Conservation (phyloP, 2,329 filamentous ascomycete genomes). For the Botryotinia convoluta region DNA sequence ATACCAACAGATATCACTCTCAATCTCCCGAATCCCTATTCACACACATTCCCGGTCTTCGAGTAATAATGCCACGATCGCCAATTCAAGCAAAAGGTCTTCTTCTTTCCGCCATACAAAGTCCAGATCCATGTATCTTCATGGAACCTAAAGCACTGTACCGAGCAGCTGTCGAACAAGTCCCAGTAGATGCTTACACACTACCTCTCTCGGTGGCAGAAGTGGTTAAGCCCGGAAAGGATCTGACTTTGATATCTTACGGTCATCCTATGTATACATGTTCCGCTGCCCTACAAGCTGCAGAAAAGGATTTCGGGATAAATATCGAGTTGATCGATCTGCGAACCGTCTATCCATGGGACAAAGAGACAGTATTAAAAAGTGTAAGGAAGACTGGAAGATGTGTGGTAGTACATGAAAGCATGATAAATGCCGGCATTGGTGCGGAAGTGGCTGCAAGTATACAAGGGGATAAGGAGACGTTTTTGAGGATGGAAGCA, state of each 20-base stretch:
- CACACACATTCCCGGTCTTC: conserved; percentile 66
- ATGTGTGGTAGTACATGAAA: conserved; percentile 70
- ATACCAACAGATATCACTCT: conserved; percentile 56
- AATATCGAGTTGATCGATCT: conserved; percentile 69
- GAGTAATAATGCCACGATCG: conserved; percentile 67
- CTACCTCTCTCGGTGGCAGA: conserved; percentile 69
- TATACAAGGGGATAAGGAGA: conserved; percentile 60
- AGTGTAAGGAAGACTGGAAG: conserved; percentile 69
- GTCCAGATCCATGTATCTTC: conserved; percentile 69
- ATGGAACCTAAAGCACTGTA: conserved; percentile 76
- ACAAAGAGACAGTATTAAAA: conserved; percentile 60
- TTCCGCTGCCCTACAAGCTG: conserved; percentile 60
- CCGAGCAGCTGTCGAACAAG: conserved; percentile 69
- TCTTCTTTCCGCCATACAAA: conserved; percentile 59
- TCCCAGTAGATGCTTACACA: conserved; percentile 64
- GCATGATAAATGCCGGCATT: conserved; percentile 71
- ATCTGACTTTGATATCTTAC: conserved; percentile 68
- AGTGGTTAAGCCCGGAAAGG: conserved; percentile 61
- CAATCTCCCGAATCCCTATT: conserved; percentile 72
- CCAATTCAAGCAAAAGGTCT: conserved; percentile 71
- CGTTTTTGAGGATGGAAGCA: conserved; percentile 66
- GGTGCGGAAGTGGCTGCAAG: conserved; percentile 71
- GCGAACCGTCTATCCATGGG: conserved; percentile 72
- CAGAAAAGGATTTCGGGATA: conserved; percentile 65
- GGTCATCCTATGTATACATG: conserved; percentile 70